These are phyloP conservation scores for Stagonosporopsis vannaccii DNA, from an alignment of 2,329 filamentous ascomycete species.

Conservation along the genomic window DNA sequence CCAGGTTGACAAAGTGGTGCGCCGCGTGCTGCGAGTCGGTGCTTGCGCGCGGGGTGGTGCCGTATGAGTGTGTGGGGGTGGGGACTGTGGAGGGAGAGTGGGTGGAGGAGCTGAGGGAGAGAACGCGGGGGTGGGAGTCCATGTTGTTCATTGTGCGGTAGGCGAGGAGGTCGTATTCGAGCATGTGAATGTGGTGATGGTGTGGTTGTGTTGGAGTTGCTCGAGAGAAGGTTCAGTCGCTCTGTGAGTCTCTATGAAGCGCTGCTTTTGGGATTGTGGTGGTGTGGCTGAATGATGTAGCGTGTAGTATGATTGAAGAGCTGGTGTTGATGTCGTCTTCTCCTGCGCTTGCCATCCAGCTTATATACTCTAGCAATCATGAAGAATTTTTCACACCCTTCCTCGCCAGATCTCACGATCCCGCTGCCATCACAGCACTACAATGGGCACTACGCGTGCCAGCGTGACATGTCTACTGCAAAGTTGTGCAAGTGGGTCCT, in stretches of 20 bases:
- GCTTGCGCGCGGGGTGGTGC: slow-evolving; percentile 17
- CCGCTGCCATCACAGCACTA: slow-evolving; percentile 11
- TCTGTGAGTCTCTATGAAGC: neutral
- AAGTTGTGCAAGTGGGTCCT: slow-evolving; percentile 9
- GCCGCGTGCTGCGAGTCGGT: slow-evolving; percentile 33
- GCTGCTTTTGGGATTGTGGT: neutral
- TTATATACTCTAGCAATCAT: slow-evolving; percentile 6
- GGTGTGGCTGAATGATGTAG: neutral
- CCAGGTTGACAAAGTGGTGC: slow-evolving; percentile 29
- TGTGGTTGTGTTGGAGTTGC: neutral
- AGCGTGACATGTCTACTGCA: slow-evolving; percentile 1
- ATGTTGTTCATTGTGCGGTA: slow-evolving; percentile 28
- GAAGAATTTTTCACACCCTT: slow-evolving; percentile 14
- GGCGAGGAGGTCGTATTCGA: slow-evolving; percentile 14
- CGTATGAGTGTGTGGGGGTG: slow-evolving; percentile 23
- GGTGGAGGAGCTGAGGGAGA: slow-evolving; percentile 23
- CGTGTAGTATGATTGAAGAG: neutral
- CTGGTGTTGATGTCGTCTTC: slow-evolving; percentile 1
- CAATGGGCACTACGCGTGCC: slow-evolving; percentile 1
- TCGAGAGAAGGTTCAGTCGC: neutral
- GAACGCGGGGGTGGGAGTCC: slow-evolving; percentile 33
- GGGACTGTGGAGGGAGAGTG: slow-evolving; percentile 11
- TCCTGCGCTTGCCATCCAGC: neutral
- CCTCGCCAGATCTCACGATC: slow-evolving; percentile 19
- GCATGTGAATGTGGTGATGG: neutral